Evolutionary conservation across 2,329 filamentous ascomycete genomes (phyloP).

Genomic region (Colletotrichum costaricense): DNA sequence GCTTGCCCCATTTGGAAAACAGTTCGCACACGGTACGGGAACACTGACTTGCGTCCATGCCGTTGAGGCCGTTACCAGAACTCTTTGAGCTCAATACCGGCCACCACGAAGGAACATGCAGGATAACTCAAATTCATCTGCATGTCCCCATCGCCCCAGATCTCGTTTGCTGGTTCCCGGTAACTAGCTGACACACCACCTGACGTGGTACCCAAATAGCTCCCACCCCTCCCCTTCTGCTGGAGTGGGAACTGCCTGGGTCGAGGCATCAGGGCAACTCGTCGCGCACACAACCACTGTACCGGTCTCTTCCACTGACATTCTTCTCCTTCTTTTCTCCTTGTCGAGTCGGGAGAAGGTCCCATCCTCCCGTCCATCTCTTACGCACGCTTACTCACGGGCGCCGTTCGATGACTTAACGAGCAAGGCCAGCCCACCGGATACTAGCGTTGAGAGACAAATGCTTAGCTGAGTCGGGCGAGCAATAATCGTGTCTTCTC

Average conservation of each 20-base stretch:
- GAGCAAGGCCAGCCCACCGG: conserved; percentile 18
- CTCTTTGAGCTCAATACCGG: neutral
- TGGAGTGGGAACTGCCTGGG: conserved; percentile 24
- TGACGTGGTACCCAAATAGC: neutral
- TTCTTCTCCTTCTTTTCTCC: neutral
- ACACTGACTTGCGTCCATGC: conserved; percentile 3
- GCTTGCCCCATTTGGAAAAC: conserved; percentile 17
- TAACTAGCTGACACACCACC: conserved; percentile 28
- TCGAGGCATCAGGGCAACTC: conserved; percentile 23
- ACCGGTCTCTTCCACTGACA: neutral
- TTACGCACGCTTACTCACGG: conserved; percentile 34
- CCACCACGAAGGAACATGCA: conserved; percentile 22
- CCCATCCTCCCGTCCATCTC: conserved; percentile 12
- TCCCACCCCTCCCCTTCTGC: neutral
- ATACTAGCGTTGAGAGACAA: conserved; percentile 8
- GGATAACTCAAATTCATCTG: conserved; percentile 34
- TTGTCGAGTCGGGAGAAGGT: conserved; percentile 1
- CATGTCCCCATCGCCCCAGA: conserved; percentile 26
- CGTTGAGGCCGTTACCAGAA: neutral
- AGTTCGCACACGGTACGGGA: neutral
- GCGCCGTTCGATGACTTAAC: conserved; percentile 28
- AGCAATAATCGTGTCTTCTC: conserved; percentile 25
- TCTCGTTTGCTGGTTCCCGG: conserved; percentile 14
- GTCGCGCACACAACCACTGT: conserved; percentile 9
- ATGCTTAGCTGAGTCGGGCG: conserved; percentile 13